phyloP scores from a whole-genome alignment of 139 green algal genomes.

The Mesostigma viride region DNA sequence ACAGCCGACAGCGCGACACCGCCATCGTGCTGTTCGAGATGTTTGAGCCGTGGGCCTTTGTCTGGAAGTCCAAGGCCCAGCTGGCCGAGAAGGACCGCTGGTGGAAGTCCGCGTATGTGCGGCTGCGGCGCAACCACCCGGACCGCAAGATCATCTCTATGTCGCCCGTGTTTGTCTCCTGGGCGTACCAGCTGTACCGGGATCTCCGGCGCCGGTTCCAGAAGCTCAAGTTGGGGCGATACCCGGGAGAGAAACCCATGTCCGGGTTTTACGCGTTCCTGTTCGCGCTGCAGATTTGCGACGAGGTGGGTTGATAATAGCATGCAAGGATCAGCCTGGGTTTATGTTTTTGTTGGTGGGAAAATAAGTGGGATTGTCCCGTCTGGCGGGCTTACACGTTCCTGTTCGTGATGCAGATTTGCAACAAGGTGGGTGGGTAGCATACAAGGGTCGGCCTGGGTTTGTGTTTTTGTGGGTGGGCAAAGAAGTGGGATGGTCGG shows the following conservation, averaged over 20 bases:
- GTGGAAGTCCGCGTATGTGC: slow-evolving; percentile 10
- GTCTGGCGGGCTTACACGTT: too few species aligned
- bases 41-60: slow-evolving; percentile 20
- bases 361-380: too few species aligned
- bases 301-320: too few species aligned
- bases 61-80: background rate
- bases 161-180: slow-evolving; percentile 18
- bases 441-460: too few species aligned
- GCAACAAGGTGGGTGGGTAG: too few species aligned
- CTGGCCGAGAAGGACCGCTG: slow-evolving; percentile 26
- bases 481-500: too few species aligned
- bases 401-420: too few species aligned
- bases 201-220: slow-evolving; percentile 24
- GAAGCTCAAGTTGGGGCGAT: slow-evolving; percentile 8
- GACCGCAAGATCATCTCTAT: slow-evolving; percentile 21
- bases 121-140: slow-evolving; percentile 13
- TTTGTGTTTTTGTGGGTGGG: too few species aligned
- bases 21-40: slow-evolving; percentile 27
- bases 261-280: slow-evolving; percentile 29
- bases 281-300: slow-evolving; percentile 28
- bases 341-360: too few species aligned
- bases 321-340: too few species aligned
- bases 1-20: slow-evolving; percentile 20
- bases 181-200: slow-evolving; percentile 24
- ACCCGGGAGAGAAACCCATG: slow-evolving; percentile 33